Percentiles rank a stretch among this genome's conserved stretches.
Conservation (phyloP, 129 eudicot species). For the Smallanthus sonchifolius region DNA sequence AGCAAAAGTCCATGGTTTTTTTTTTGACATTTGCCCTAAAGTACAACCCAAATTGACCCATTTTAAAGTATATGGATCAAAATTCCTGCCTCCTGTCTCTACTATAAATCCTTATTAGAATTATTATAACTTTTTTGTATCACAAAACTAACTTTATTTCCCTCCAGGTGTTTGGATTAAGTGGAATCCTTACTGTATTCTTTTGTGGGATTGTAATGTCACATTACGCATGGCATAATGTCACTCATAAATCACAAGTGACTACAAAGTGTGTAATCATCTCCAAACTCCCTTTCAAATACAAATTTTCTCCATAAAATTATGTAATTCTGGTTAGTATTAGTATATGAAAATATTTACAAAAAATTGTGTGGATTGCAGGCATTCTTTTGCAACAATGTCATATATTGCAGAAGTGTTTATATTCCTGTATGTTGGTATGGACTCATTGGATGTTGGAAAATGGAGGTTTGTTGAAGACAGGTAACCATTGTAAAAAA, state of each 20-base stretch:
- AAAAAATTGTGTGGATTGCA: conserved; percentile 23
- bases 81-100: not conserved
- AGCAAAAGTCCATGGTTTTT: not conserved
- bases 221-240: conserved; percentile 91
- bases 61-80: not conserved
- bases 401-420: conserved; percentile 79
- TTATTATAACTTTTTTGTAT: not conserved
- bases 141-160: not conserved
- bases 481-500: conserved; percentile 34
- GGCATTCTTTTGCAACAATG: conserved; percentile 79
- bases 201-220: conserved; percentile 95
- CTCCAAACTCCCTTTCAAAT: not conserved
- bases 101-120: not conserved
- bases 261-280: conserved; percentile 54
- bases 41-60: not conserved
- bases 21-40: not conserved
- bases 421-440: conserved; percentile 91
- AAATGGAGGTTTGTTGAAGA: conserved; percentile 60
- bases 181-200: conserved; percentile 90
- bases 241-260: conserved; percentile 62
- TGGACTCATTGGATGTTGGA: conserved; percentile 86
- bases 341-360: conserved; percentile 5
- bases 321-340: not conserved
- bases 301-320: not conserved
- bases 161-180: conserved; percentile 59